Evolutionary conservation across 2,329 filamentous ascomycete species (phyloP).

Genomic region (Trichoderma atroviride): DNA sequence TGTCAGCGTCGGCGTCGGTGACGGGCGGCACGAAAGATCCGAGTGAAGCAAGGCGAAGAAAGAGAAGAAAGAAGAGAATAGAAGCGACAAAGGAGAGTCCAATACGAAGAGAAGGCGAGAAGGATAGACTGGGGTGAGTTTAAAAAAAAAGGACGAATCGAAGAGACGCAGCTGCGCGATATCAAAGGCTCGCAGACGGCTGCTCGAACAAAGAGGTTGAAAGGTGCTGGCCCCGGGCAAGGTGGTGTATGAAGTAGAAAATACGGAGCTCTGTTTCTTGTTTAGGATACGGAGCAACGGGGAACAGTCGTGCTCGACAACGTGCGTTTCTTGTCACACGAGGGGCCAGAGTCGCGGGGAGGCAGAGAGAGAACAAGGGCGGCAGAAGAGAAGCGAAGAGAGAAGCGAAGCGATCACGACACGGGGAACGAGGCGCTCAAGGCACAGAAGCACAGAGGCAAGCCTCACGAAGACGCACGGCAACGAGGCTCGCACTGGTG

Average conservation of each 20-base stretch:
- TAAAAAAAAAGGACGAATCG: conserved; percentile 11
- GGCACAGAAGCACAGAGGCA: neutral
- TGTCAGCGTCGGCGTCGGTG: conserved; percentile 9
- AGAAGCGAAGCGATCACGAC: neutral
- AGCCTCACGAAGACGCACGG: neutral
- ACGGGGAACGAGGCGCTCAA: neutral
- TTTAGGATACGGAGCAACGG: conserved; percentile 10
- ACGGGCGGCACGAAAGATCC: conserved; percentile 10
- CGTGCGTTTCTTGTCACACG: conserved; percentile 19
- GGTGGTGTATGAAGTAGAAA: neutral
- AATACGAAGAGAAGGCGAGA: conserved; percentile 1
- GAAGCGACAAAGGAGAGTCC: conserved; percentile 3
- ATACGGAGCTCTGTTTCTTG: conserved; percentile 16
- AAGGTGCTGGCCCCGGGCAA: neutral
- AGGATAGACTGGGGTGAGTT: conserved; percentile 22
- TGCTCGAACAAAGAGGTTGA: neutral
- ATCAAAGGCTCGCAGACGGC: conserved; percentile 9
- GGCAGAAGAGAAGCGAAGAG: neutral
- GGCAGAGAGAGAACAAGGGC: neutral
- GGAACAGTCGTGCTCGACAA: conserved; percentile 7
- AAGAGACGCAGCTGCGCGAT: conserved; percentile 23
- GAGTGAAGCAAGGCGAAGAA: neutral
- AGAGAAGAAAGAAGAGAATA: neutral
- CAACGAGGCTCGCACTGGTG: neutral
- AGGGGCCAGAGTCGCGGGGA: conserved; percentile 3